Conservation (phyloP, 805 yeast species). For the Saccharomycopsis guyanensis region DNA sequence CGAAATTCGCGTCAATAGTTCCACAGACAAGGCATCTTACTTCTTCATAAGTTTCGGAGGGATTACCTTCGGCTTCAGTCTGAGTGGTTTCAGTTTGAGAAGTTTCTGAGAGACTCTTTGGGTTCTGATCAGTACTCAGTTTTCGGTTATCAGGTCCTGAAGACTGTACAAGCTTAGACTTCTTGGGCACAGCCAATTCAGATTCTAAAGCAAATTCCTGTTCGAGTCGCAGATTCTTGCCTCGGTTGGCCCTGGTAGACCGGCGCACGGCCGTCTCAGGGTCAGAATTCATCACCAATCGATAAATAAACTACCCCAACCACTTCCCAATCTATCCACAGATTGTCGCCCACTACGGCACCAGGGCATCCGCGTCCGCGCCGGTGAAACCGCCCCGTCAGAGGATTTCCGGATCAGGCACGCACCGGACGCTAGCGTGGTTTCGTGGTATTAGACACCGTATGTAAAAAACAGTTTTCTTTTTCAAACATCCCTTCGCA, state of each 20-base stretch:
- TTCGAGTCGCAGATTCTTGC: slow-evolving; percentile 4
- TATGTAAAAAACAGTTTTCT: not conserved
- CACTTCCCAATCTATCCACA: too few relatives aligned
- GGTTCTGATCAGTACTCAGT: not conserved
- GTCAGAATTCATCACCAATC: too few relatives aligned
- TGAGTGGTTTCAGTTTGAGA: not conserved
- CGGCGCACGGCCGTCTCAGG: slow-evolving; percentile 1
- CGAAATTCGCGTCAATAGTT: slow-evolving; percentile 47
- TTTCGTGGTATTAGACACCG: not conserved
- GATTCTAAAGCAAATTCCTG: slow-evolving; percentile 1
- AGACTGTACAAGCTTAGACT: not conserved
- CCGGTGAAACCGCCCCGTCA: too few relatives aligned
- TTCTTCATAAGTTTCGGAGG: slow-evolving; percentile 23
- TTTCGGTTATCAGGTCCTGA: not conserved
- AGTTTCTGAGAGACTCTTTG: too few relatives aligned
- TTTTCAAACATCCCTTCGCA: not conserved
- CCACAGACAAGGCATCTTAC: slow-evolving; percentile 61
- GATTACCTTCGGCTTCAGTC: not conserved
- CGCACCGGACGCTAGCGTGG: not conserved
- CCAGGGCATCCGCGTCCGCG: not conserved
- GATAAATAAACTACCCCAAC: too few relatives aligned
- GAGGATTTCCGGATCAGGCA: not conserved
- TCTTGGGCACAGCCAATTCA: slow-evolving; percentile 2
- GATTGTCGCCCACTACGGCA: too few relatives aligned
- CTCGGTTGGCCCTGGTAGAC: slow-evolving; percentile 9